These are phyloP conservation scores for Mycena sp. DNA, from an alignment of 1,284 basidiomycete genomes.

Conservation along the genomic window DNA sequence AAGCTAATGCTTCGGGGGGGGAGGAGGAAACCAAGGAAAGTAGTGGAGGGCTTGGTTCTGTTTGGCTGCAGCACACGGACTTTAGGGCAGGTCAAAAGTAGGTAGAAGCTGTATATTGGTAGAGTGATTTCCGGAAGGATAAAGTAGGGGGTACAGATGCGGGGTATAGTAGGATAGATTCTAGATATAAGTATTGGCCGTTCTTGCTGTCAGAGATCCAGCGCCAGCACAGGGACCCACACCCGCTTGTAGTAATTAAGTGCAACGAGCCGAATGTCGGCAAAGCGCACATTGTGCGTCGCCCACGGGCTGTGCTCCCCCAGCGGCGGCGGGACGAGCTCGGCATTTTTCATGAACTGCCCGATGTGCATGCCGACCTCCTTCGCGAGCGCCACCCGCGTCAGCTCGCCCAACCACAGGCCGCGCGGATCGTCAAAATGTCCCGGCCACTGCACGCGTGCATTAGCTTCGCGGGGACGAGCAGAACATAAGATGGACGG, in stretches of 20 bases:
- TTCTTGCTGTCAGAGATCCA: too few species aligned
- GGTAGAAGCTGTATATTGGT: not conserved
- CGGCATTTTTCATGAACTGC: constrained; percentile 3
- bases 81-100: too few species aligned
- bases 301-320: constrained; percentile 10
- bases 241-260: constrained; percentile 39
- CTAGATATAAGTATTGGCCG: too few species aligned
- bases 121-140: too few species aligned
- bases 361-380: constrained; percentile 22
- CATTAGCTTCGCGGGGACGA: not conserved
- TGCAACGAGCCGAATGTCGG: constrained; percentile 37
- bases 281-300: constrained; percentile 26
- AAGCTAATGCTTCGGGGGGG: constrained; percentile 78
- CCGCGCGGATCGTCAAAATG: constrained; percentile 7
- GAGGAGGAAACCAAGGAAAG: constrained; percentile 20
- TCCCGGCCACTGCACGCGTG: constrained; percentile 40
- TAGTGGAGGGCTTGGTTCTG: not conserved
- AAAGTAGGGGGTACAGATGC: too few species aligned
- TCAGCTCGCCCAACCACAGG: constrained; percentile 26
- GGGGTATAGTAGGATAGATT: too few species aligned
- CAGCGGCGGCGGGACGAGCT: not conserved
- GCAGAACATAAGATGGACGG: not conserved
- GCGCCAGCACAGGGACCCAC: constrained; percentile 43
- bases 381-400: constrained; percentile 34
- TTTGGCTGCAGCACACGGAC: not conserved